Base-by-base conservation (phyloP, 139 green algal genomes). In the Tetraselmis chui region DNA sequence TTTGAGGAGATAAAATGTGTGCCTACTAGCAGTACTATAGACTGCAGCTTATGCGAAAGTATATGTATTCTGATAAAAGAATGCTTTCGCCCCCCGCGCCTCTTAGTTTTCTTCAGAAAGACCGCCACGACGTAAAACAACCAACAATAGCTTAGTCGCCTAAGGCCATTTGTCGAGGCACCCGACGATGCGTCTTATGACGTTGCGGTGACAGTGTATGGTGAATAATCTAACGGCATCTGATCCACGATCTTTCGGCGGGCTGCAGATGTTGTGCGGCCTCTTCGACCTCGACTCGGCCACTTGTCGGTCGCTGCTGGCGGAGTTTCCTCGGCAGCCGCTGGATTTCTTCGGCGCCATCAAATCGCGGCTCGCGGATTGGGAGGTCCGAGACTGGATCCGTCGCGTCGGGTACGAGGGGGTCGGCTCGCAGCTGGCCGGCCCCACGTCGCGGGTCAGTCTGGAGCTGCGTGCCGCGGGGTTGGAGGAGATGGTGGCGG, bases 291-390 rank as follows among this genome's bases (percentile, higher is more conserved):
- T 59, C 2, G 28, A 59, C 76, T 5, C 45, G 76, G 2, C 28
- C 1, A 32, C 28, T 2, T 79, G 76, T 5, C 28, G n/a, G 0
- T 75, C 30, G 1, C 78, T 91, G 25, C 30, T 91, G 77, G 83
- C 80, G 1, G 59, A 76, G 27, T 91, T 91, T 67, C 86, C 86
- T 0, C 11, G 23, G 29, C 84, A 91, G 84, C 77, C 83, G 0
- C 31, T 94, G 59, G 90, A 94, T 84, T 94, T 94, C 30, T 94
- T 89, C 32, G 87, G 86, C 0, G 88, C 90, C 24, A 32, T 87
- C 31, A 83, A 76, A 22, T 67, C 30, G 1, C 28, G 79, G 26
- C 30, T 88, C 45, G 81, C 29, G 1, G 84, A 87, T 28, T 26
- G 28, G 0, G 59, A 80, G 0, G 84, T 87, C 29, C 80, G 84